phyloP scores from a whole-genome alignment of 371 early-diverging fungal species.

The Mortierella sp. region DNA sequence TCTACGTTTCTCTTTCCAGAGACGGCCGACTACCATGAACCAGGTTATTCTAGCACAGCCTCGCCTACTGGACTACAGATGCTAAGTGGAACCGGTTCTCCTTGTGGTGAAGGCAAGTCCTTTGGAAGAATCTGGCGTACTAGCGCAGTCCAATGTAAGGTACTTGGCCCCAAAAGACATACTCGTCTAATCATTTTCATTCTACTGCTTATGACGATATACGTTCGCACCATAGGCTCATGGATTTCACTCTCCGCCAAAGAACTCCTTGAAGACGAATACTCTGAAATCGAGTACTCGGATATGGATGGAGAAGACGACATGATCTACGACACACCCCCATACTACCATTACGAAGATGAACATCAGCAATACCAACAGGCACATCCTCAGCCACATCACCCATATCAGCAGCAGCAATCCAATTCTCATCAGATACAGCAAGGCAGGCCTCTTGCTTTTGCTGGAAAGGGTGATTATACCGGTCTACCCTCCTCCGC shows the following conservation, averaged over 20 bases:
- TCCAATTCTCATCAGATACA: slow-evolving; percentile 7
- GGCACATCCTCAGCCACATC: slow-evolving; percentile 20
- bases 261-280: slow-evolving; percentile 53
- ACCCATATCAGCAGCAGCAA: slow-evolving; percentile 25
- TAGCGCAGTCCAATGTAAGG: neutral
- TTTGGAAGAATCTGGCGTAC: neutral
- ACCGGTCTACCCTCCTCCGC: slow-evolving; percentile 22
- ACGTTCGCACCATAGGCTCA: slow-evolving; percentile 25
- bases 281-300: slow-evolving; percentile 57
- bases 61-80: slow-evolving; percentile 50
- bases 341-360: slow-evolving; percentile 49
- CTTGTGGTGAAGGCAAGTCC: slow-evolving; percentile 54
- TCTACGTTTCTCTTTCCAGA: slow-evolving; percentile 42
- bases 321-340: slow-evolving; percentile 56
- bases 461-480: slow-evolving; percentile 43
- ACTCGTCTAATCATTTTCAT: neutral
- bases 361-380: slow-evolving; percentile 21
- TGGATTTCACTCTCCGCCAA: slow-evolving; percentile 52
- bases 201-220: neutral
- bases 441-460: slow-evolving; percentile 34
- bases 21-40: slow-evolving; percentile 51
- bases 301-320: slow-evolving; percentile 58
- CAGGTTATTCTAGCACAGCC: slow-evolving; percentile 30
- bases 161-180: neutral
- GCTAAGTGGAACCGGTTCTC: slow-evolving; percentile 53